Evolutionary conservation across 208 protist species (phyloP).

Genomic region (Porcisia deanei): DNA sequence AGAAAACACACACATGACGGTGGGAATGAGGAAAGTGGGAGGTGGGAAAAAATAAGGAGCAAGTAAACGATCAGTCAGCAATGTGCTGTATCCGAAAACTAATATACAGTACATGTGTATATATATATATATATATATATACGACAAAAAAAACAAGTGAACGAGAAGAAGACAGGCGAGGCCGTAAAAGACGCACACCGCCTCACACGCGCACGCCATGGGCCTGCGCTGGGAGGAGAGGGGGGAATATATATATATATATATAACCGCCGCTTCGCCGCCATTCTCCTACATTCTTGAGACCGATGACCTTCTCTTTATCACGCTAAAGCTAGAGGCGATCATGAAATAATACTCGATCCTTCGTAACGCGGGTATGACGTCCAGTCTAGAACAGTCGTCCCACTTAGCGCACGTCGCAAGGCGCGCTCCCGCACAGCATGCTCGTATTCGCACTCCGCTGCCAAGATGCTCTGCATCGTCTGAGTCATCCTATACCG

Average conservation of each 20-base stretch:
- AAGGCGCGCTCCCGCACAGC: conserved; percentile 22
- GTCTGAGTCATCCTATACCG: conserved; percentile 29
- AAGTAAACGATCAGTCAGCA: too few relatives aligned
- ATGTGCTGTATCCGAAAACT: neutral
- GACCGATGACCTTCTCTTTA: neutral
- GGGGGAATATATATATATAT: too few relatives aligned
- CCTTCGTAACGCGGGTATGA: conserved; percentile 35
- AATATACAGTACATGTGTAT: neutral
- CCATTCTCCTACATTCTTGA: neutral
- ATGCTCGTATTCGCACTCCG: conserved; percentile 34
- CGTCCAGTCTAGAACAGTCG: conserved; percentile 38
- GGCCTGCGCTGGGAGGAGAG: too few relatives aligned
- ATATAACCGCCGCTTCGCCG: neutral
- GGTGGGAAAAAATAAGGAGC: neutral
- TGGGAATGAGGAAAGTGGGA: neutral
- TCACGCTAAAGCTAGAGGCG: neutral
- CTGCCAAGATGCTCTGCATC: conserved; percentile 35
- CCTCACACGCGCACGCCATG: too few relatives aligned
- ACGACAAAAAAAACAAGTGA: neutral
- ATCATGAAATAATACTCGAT: neutral
- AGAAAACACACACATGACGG: neutral
- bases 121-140: neutral
- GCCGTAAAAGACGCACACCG: too few relatives aligned
- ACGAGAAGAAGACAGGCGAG: too few relatives aligned
- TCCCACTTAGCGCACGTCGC: conserved; percentile 27